Percentiles rank a stretch among this genome's conserved stretches.
Evolutionary conservation across 768 basidiomycete species (phyloP).

Genomic region (Hebeloma cylindrosporum): DNA sequence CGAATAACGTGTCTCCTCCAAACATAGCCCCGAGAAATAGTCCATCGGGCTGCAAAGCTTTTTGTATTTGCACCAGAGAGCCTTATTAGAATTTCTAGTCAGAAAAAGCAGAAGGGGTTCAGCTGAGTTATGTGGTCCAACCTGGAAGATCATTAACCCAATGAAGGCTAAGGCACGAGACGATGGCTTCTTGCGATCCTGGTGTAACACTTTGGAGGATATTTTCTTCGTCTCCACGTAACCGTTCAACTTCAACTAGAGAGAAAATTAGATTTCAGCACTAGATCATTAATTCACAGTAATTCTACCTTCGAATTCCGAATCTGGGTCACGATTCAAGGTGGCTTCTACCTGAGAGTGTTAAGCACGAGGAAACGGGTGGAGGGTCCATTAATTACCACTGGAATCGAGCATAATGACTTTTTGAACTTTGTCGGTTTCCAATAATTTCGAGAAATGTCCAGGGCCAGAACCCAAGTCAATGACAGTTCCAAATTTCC

Average conservation of each 20-base stretch:
- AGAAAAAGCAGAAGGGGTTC: neutral
- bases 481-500: constrained; percentile 73
- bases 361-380: constrained; percentile 1
- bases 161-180: constrained; percentile 89
- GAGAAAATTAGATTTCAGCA: no score
- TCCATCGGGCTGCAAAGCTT: constrained; percentile 85
- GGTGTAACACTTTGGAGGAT: constrained; percentile 63
- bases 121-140: constrained; percentile 28
- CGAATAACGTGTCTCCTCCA: constrained; percentile 95
- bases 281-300: no score
- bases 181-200: constrained; percentile 86
- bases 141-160: constrained; percentile 99
- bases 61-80: constrained; percentile 80
- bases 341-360: constrained; percentile 49
- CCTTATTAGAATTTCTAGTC: constrained; percentile 51
- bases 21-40: constrained; percentile 94
- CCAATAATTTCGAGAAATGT: constrained; percentile 84
- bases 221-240: constrained; percentile 83
- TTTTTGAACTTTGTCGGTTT: constrained; percentile 63
- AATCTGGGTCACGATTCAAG: constrained; percentile 74
- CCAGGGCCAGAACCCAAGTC: constrained; percentile 93
- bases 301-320: constrained; percentile 74
- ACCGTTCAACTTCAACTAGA: constrained; percentile 74
- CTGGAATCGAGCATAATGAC: constrained; percentile 86
- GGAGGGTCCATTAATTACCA: constrained; percentile 45